Percentiles rank a stretch among this genome's conserved stretches.
phyloP scores from a whole-genome alignment of 306 rosid species.

The Boehmeria nivea region DNA sequence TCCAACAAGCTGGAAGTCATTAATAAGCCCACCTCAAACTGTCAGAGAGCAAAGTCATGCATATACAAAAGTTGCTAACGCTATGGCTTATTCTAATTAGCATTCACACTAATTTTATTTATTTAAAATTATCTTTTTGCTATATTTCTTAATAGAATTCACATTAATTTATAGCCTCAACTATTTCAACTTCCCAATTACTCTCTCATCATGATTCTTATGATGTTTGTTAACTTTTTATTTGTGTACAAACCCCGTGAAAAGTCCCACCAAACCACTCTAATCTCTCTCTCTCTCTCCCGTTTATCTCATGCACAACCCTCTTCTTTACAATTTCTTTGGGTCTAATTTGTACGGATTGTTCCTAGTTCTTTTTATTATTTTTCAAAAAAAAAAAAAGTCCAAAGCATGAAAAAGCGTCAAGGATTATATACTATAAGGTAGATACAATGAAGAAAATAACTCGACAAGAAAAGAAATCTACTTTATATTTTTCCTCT shows the following conservation, averaged over 20 bases:
- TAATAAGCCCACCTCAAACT: too few species aligned
- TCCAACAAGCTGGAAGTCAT: too few species aligned
- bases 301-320: conserved; percentile 17
- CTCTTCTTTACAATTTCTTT: too few species aligned
- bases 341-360: too few species aligned
- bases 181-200: not conserved
- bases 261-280: conserved; percentile 1
- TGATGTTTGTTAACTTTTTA: conserved; percentile 12
- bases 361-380: not conserved
- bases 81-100: too few species aligned
- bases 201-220: not conserved
- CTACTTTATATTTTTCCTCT: too few species aligned
- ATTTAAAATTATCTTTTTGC: too few species aligned
- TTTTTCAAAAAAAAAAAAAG: conserved; percentile 8
- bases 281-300: not conserved
- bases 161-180: conserved; percentile 13
- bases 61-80: too few species aligned
- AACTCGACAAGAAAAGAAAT: not conserved
- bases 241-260: conserved; percentile 21
- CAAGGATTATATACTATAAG: conserved; percentile 1
- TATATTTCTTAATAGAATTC: not conserved
- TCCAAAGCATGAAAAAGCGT: conserved; percentile 18
- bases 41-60: too few species aligned
- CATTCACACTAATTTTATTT: not conserved
- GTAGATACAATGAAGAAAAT: conserved; percentile 5